Percentiles rank a stretch among this genome's conserved stretches.
Evolutionary conservation across 2,329 filamentous ascomycete genomes (phyloP).

Genomic region (Trichoderma simmonsii): DNA sequence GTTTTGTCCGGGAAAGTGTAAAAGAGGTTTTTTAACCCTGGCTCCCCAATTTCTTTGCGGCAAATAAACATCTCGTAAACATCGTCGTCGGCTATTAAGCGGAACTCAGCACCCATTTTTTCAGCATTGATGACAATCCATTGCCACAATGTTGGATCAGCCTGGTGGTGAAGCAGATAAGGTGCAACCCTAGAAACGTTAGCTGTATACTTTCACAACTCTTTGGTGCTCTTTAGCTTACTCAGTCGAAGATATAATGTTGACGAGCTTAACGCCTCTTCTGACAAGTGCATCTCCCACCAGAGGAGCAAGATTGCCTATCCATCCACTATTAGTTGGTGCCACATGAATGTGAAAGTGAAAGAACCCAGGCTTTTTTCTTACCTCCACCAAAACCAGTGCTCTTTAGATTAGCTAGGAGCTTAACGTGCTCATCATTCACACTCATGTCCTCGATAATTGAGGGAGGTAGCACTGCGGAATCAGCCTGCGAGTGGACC

Average conservation of each 20-base stretch:
- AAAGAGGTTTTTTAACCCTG: constrained; percentile 33
- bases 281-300: constrained; percentile 38
- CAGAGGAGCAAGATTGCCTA: constrained; percentile 37
- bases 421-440: constrained; percentile 28
- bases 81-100: constrained; percentile 19
- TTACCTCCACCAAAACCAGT: constrained; percentile 39
- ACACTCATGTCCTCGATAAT: constrained; percentile 44
- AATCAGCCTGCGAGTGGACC: constrained; percentile 27
- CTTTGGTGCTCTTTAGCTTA: constrained; percentile 24
- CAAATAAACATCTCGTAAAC: constrained; percentile 36
- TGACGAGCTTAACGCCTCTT: constrained; percentile 35
- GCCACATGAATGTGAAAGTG: too few relatives aligned
- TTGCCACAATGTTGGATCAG: constrained; percentile 37
- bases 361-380: background rate
- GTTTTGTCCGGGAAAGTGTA: constrained; percentile 37
- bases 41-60: constrained; percentile 36
- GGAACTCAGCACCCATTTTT: constrained; percentile 42
- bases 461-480: constrained; percentile 35
- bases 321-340: background rate
- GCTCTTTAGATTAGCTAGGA: constrained; percentile 32
- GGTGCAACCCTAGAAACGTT: constrained; percentile 31
- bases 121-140: constrained; percentile 43
- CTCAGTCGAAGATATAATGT: constrained; percentile 44
- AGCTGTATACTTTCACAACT: background rate
- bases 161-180: constrained; percentile 35